Evolutionary conservation across 352 stramenopile species (phyloP).

Genomic region (Aphanomyces stellatus): DNA sequence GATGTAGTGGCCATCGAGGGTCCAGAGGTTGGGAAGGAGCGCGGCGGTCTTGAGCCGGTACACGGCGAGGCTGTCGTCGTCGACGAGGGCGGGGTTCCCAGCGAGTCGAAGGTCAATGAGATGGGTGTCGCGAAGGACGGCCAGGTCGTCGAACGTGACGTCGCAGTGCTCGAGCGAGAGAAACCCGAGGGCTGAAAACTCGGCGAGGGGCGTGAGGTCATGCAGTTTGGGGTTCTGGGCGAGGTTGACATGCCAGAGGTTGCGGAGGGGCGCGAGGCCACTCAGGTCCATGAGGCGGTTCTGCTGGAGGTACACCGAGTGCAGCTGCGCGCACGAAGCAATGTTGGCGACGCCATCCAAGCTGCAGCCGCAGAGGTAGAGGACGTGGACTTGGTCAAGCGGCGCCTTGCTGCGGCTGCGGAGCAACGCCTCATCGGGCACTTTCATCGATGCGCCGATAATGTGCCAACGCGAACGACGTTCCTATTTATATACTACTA

Average conservation of each 20-base stretch:
- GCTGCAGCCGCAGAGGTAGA: constrained; percentile 45
- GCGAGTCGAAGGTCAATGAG: constrained; percentile 40
- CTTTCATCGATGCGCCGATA: too few species aligned
- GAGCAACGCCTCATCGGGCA: constrained; percentile 21
- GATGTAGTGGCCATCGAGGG: constrained; percentile 52
- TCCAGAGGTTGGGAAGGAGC: constrained; percentile 47
- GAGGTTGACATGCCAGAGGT: constrained; percentile 49
- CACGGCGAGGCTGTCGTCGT: constrained; percentile 4
- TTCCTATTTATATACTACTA: neutral
- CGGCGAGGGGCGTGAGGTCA: constrained; percentile 31
- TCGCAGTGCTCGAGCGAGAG: constrained; percentile 42
- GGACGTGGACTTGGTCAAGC: constrained; percentile 32
- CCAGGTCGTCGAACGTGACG: constrained; percentile 40
- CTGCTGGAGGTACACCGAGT: constrained; percentile 41
- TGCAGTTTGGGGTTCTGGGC: constrained; percentile 34
- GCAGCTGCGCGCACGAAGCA: constrained; percentile 32
- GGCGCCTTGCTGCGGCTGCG: constrained; percentile 42
- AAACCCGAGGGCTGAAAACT: constrained; percentile 45
- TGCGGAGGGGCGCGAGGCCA: constrained; percentile 28
- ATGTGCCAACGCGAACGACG: too few species aligned
- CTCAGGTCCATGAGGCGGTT: constrained; percentile 43
- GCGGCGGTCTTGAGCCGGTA: constrained; percentile 41
- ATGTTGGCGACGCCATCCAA: constrained; percentile 47
- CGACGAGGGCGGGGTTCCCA: constrained; percentile 31
- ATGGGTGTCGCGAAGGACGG: constrained; percentile 45